Evolutionary conservation across 768 basidiomycete species (phyloP).

Genomic region (Daedaleopsis sinensis): DNA sequence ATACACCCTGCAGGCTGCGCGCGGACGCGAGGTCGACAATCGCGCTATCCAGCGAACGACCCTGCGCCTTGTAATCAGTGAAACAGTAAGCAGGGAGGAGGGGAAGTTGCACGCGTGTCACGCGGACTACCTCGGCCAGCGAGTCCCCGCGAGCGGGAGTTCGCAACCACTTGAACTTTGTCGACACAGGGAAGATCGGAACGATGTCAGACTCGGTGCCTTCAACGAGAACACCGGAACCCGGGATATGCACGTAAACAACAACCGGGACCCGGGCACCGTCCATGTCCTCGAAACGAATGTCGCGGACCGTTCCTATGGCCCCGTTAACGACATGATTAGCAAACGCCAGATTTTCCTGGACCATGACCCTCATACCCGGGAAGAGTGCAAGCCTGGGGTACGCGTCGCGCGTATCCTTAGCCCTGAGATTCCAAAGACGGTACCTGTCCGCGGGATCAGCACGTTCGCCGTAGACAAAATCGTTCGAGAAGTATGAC

Average conservation of each 20-base stretch:
- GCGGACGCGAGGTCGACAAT: slow-evolving; percentile 30
- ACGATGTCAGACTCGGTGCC: neutral
- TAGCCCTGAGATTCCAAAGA: neutral
- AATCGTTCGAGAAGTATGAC: neutral
- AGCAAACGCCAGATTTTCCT: slow-evolving; percentile 18
- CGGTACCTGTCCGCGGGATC: neutral
- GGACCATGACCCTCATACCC: slow-evolving; percentile 28
- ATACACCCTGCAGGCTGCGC: slow-evolving; percentile 23
- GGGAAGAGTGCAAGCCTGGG: slow-evolving; percentile 17
- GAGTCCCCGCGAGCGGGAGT: neutral
- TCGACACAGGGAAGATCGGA: neutral
- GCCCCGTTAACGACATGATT: slow-evolving; percentile 21
- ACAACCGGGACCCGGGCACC: neutral
- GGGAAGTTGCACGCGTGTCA: slow-evolving; percentile 20
- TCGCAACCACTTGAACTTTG: neutral
- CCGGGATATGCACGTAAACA: neutral
- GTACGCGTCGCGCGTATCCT: neutral
- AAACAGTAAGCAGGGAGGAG: slow-evolving; percentile 31
- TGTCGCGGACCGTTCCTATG: slow-evolving; percentile 15
- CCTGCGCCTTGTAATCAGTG: slow-evolving; percentile 35
- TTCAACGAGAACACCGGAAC: neutral
- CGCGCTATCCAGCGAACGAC: slow-evolving; percentile 25
- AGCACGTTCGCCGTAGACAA: neutral
- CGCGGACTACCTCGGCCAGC: neutral
- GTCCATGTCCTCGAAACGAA: neutral